Percentiles rank a stretch among this genome's conserved stretches.
Conservation (phyloP, 1,284 basidiomycete genomes). For the Fomitopsis pinicola region DNA sequence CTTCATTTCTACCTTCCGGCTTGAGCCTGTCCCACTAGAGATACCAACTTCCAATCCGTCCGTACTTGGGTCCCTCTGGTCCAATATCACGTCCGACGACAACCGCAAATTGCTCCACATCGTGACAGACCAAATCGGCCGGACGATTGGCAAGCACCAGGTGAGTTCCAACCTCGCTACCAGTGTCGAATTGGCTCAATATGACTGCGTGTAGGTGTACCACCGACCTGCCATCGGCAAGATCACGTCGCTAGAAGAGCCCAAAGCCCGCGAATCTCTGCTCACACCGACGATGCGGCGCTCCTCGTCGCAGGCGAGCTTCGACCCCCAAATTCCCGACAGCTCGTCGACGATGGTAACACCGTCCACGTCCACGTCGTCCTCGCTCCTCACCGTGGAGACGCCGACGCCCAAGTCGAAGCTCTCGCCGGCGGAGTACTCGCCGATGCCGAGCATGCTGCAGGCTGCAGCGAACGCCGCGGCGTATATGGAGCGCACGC, state of each 20-base stretch:
- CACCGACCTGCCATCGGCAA: conserved; percentile 84
- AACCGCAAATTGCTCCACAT: conserved; percentile 84
- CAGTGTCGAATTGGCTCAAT: neutral
- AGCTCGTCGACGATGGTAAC: conserved; percentile 10
- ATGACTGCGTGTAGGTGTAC: conserved; percentile 43
- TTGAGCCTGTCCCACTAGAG: conserved; percentile 69
- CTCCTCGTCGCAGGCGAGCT: conserved; percentile 52
- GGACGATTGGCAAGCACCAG: conserved; percentile 89
- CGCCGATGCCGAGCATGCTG: conserved; percentile 58
- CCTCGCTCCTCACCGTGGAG: conserved; percentile 19
- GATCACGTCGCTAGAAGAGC: conserved; percentile 78
- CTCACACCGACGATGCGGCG: conserved; percentile 66
- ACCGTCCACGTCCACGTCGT: conserved; percentile 12
- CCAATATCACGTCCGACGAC: conserved; percentile 81
- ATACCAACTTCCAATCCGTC: conserved; percentile 54
- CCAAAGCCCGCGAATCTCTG: conserved; percentile 84
- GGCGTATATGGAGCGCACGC: conserved; percentile 78
- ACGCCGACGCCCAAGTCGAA: conserved; percentile 9
- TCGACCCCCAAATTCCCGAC: conserved; percentile 24
- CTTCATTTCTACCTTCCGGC: conserved; percentile 80
- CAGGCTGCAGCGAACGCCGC: conserved; percentile 74
- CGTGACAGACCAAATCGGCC: conserved; percentile 90
- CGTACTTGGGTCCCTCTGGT: conserved; percentile 83
- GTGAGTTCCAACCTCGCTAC: conserved; percentile 28
- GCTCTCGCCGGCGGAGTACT: conserved; percentile 29